Evolutionary conservation across 768 basidiomycete species (phyloP), one percentile per base, ranked within the genome.

Genomic region (Trichaptum fuscoviolaceum): DNA sequence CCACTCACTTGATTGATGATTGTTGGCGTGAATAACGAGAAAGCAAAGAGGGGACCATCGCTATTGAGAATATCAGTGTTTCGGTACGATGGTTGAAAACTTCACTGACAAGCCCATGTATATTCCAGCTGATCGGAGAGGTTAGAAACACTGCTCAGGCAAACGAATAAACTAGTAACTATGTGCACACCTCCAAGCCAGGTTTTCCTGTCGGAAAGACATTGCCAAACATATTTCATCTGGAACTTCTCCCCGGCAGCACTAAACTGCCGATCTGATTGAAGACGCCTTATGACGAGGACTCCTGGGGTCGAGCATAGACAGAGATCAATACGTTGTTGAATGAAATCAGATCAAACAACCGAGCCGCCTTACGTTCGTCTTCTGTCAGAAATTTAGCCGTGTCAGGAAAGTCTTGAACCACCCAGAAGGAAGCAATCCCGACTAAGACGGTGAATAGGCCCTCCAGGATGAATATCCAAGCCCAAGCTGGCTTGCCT

Each of bases 391-490:
- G 77, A 75, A 93, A 93, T 67, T 81, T 87, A 1, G 91, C 89
- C 0, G 82, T 86, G 64, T 91, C 89, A 1, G 92, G 90, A 73
- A 92, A 93, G 74, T 92, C 91, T 70, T 89, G 84, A 24, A 94
- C 83, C 62, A 93, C 75, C 83, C 87, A 92, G 78, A 83, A 92
- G 0, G 90, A 89, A 2, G 79, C 79, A 8, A 85, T 63, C 9
- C 85, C 85, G 58, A 83, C 80, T 2, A 89, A 25, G 35, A 92
- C 78, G 0, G 92, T 93, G 36, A 85, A 78, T 57, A 91, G 76
- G 1, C 92, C 92, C 74, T 91, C 90, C 4, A 92, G 73, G 66
- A 92, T 90, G 73, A 90, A 90, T 66, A 88, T 87, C 88, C 87
- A 89, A 18, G 58, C 68, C 66, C 68, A 69, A 72, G 84, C 87